phyloP scores from a whole-genome alignment of 2,329 filamentous ascomycete genomes.

The Pseudocercospora macadamiae region DNA sequence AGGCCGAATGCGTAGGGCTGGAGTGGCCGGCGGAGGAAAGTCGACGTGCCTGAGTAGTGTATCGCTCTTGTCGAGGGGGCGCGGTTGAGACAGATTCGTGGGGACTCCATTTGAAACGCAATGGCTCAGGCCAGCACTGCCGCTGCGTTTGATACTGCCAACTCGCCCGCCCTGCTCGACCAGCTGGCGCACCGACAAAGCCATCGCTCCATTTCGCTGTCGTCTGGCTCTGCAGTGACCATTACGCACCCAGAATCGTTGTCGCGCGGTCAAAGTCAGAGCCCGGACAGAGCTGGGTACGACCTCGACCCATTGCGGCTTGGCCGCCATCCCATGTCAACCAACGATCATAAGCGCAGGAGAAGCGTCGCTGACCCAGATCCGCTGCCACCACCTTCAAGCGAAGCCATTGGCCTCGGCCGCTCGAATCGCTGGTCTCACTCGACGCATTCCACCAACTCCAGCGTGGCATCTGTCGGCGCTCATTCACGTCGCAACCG shows the following conservation, averaged over 20 bases:
- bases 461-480: conserved; percentile 47
- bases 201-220: conserved; percentile 46
- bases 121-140: conserved; percentile 14
- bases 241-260: conserved; percentile 46
- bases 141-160: conserved; percentile 21
- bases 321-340: conserved; percentile 26
- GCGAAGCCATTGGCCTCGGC: neutral
- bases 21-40: conserved; percentile 2
- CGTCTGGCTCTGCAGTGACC: conserved; percentile 47
- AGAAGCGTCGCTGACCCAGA: conserved; percentile 44
- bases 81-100: neutral
- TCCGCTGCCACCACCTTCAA: neutral
- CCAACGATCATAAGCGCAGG: conserved; percentile 37
- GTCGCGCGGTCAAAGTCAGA: conserved; percentile 28
- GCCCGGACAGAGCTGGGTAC: too few species aligned
- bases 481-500: conserved; percentile 42
- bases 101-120: conserved; percentile 12
- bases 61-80: neutral
- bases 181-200: conserved; percentile 15
- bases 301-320: too few species aligned
- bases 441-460: conserved; percentile 53
- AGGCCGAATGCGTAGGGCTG: conserved; percentile 15
- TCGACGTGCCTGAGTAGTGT: neutral
- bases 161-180: conserved; percentile 14
- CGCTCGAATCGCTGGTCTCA: conserved; percentile 60